These are phyloP conservation scores for Metarhizium robertsii DNA, from an alignment of 2,329 filamentous ascomycete genomes.

Conservation along the genomic window DNA sequence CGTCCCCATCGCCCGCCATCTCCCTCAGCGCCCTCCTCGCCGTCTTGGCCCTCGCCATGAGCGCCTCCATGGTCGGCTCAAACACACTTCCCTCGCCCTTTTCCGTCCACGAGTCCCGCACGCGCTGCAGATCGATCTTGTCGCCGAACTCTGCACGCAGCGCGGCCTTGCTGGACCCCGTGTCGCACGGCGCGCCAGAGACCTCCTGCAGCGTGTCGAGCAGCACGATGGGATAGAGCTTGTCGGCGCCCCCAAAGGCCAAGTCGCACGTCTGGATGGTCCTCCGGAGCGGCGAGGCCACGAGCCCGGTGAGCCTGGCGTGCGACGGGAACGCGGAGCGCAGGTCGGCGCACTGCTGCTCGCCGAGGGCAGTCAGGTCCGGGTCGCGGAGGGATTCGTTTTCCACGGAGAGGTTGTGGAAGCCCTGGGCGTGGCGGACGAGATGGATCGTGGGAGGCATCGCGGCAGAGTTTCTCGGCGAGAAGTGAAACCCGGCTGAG, in stretches of 20 bases:
- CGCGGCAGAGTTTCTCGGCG: no score
- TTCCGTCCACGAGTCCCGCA: constrained; percentile 61
- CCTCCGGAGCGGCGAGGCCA: constrained; percentile 71
- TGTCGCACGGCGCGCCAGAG: constrained; percentile 65
- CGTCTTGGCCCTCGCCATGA: constrained; percentile 51
- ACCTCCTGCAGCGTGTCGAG: constrained; percentile 75
- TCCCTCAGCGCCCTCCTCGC: constrained; percentile 50
- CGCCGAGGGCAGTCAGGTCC: constrained; percentile 64
- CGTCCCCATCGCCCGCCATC: constrained; percentile 33
- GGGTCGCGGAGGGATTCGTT: constrained; percentile 73
- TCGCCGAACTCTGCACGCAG: constrained; percentile 53
- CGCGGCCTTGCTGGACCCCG: constrained; percentile 48
- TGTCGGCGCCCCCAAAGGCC: constrained; percentile 48
- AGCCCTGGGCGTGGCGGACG: constrained; percentile 68
- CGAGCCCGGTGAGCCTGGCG: constrained; percentile 55
- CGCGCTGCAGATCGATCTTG: constrained; percentile 52
- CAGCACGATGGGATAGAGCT: constrained; percentile 44
- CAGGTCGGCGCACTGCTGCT: constrained; percentile 62
- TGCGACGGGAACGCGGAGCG: constrained; percentile 55
- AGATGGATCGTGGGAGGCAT: constrained; percentile 53
- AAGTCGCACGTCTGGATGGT: constrained; percentile 71
- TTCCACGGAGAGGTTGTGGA: constrained; percentile 64
- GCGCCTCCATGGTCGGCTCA: constrained; percentile 38
- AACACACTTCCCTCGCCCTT: constrained; percentile 43
- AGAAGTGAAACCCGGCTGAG: no score